Conservation (phyloP, 768 basidiomycete species). For the Leccinum obscurum region DNA sequence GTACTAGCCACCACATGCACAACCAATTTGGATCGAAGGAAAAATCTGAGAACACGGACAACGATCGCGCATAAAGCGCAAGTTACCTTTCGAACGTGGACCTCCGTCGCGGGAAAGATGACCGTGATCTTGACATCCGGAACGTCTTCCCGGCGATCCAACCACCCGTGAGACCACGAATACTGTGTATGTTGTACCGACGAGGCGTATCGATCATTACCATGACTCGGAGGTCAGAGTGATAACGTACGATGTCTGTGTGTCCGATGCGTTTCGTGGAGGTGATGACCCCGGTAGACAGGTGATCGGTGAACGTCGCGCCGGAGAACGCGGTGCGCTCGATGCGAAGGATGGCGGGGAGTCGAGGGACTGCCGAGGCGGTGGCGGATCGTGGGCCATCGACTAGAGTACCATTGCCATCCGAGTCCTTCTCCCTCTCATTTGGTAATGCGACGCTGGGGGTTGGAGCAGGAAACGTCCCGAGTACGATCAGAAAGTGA, state of each 20-base stretch:
- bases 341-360: slow-evolving; percentile 68
- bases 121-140: slow-evolving; percentile 83
- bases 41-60: background rate
- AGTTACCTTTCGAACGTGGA: slow-evolving; percentile 72
- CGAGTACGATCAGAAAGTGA: slow-evolving; percentile 66
- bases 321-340: slow-evolving; percentile 71
- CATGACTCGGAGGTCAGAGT: background rate
- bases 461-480: slow-evolving; percentile 47
- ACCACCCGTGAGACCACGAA: slow-evolving; percentile 76
- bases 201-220: too few relatives aligned
- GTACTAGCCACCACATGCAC: slow-evolving; percentile 49
- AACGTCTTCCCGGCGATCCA: slow-evolving; percentile 35
- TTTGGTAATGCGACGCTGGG: background rate
- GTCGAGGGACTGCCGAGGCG: slow-evolving; percentile 17
- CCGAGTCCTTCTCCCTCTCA: background rate
- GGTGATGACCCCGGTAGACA: slow-evolving; percentile 40
- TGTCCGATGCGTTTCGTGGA: slow-evolving; percentile 50
- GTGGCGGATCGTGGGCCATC: background rate
- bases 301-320: slow-evolving; percentile 35
- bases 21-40: background rate
- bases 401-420: accelerated
- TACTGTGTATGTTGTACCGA: slow-evolving; percentile 52
- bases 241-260: slow-evolving; percentile 63
- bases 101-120: slow-evolving; percentile 86
- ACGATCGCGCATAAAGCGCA: background rate